A percentile compares a stretch with the other conserved stretches of the same genome.
Conservation (phyloP, 2,329 filamentous ascomycete genomes). For the Acrocalymma vagum region DNA sequence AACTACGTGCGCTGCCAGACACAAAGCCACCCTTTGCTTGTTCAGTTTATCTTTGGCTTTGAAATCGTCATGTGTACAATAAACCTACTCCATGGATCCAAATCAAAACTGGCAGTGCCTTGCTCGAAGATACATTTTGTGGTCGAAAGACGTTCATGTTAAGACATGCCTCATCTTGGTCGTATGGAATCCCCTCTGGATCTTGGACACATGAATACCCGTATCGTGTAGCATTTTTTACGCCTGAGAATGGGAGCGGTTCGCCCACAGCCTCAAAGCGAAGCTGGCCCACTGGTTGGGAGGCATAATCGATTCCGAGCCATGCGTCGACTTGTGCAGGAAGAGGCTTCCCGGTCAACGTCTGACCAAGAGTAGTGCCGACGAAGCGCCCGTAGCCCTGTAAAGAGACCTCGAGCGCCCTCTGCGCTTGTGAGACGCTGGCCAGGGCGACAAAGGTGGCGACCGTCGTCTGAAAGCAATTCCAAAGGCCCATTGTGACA, state of each 20-base stretch:
- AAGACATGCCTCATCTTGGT: constrained; percentile 31
- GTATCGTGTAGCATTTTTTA: constrained; percentile 47
- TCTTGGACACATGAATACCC: constrained; percentile 54
- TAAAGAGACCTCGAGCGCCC: constrained; percentile 34
- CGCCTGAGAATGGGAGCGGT: constrained; percentile 48
- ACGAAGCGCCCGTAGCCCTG: constrained; percentile 50
- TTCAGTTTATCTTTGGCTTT: neutral
- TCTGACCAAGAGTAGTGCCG: constrained; percentile 46
- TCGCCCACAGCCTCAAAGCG: constrained; percentile 50
- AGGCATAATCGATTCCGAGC: constrained; percentile 58
- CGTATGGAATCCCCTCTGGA: constrained; percentile 39
- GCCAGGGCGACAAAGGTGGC: no score
- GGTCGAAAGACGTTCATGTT: constrained; percentile 38
- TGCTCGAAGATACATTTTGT: constrained; percentile 16
- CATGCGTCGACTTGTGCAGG: constrained; percentile 53
- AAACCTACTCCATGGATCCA: constrained; percentile 38
- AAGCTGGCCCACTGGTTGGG: constrained; percentile 43
- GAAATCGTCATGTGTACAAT: constrained; percentile 1
- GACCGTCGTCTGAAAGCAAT: no score
- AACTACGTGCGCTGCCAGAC: constrained; percentile 29
- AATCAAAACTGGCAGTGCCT: constrained; percentile 35
- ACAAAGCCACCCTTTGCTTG: constrained; percentile 23
- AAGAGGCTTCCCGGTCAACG: constrained; percentile 45
- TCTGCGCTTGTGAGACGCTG: no score
- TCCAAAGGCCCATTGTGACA: no score